These are phyloP conservation scores for Claviceps lovelessii DNA, from an alignment of 2,329 filamentous ascomycete genomes.

Conservation along the genomic window DNA sequence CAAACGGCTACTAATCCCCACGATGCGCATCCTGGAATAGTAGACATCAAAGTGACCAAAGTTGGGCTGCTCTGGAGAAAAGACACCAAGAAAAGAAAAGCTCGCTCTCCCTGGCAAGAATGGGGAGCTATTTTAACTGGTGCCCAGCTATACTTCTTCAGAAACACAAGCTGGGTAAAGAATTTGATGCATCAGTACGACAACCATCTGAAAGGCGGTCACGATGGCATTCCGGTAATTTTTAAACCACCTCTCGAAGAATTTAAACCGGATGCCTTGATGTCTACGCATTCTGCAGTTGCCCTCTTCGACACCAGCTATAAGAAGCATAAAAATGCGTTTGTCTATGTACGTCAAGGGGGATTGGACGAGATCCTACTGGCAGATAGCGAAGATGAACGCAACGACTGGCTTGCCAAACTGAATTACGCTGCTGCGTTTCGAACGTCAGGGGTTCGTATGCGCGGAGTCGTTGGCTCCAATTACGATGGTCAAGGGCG, in stretches of 20 bases:
- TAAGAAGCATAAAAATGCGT: conserved; percentile 90
- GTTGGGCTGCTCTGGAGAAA: conserved; percentile 93
- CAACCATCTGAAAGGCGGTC: conserved; percentile 60
- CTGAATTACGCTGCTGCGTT: conserved; percentile 95
- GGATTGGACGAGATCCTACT: conserved; percentile 82
- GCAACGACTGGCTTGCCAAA: conserved; percentile 94
- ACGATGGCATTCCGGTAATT: conserved; percentile 61
- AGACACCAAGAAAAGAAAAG: conserved; percentile 83
- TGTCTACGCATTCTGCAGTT: conserved; percentile 87
- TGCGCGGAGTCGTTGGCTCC: conserved; percentile 72
- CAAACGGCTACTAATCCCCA: conserved; percentile 71
- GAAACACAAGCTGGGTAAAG: conserved; percentile 86
- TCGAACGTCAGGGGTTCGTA: conserved; percentile 76
- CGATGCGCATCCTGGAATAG: conserved; percentile 79
- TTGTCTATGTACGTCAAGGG: conserved; percentile 76
- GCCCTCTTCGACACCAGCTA: conserved; percentile 76
- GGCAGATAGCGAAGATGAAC: conserved; percentile 76
- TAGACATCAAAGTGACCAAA: conserved; percentile 95
- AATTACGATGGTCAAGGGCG: conserved; percentile 71
- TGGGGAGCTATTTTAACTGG: conserved; percentile 95
- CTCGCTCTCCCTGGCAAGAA: conserved; percentile 93
- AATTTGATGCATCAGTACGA: conserved; percentile 81
- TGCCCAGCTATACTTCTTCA: conserved; percentile 95
- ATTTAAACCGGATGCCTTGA: conserved; percentile 86
- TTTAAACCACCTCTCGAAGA: conserved; percentile 83